These are phyloP conservation scores for Eimeria praecox DNA, from an alignment of 169 alveolate genomes.

Conservation along the genomic window DNA sequence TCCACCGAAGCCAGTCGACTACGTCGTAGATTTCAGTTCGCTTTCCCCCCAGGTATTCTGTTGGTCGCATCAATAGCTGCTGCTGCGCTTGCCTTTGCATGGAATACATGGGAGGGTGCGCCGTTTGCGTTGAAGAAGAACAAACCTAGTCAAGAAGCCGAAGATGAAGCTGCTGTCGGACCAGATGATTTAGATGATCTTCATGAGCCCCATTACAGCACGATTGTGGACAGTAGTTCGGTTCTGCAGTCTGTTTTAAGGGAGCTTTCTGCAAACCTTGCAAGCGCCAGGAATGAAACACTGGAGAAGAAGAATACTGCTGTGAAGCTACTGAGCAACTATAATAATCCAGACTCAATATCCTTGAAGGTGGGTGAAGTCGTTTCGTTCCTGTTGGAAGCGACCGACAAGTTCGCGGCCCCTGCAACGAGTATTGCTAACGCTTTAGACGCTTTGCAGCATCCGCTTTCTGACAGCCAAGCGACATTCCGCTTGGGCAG, in stretches of 20 bases:
- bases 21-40: not conserved
- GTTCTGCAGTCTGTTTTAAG: conserved; percentile 23
- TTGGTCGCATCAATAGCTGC: not conserved
- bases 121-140: not conserved
- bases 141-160: not conserved
- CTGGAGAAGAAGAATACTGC: not conserved
- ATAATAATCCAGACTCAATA: not conserved
- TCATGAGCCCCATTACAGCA: not conserved
- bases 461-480: conserved; percentile 51
- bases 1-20: conserved; percentile 10
- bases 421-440: not conserved
- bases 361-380: not conserved
- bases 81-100: not conserved
- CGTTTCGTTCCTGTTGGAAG: not conserved
- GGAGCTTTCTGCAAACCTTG: not conserved
- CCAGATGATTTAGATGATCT: not conserved
- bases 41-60: conserved; percentile 30
- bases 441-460: conserved; percentile 4
- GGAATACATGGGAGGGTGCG: not conserved
- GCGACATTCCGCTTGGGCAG: conserved; percentile 12
- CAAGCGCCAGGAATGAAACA: not conserved
- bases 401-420: conserved; percentile 38
- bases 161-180: not conserved
- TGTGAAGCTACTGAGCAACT: not conserved
- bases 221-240: not conserved